phyloP scores from a whole-genome alignment of 768 basidiomycete genomes.

The Coprinopsis marcescibilis region DNA sequence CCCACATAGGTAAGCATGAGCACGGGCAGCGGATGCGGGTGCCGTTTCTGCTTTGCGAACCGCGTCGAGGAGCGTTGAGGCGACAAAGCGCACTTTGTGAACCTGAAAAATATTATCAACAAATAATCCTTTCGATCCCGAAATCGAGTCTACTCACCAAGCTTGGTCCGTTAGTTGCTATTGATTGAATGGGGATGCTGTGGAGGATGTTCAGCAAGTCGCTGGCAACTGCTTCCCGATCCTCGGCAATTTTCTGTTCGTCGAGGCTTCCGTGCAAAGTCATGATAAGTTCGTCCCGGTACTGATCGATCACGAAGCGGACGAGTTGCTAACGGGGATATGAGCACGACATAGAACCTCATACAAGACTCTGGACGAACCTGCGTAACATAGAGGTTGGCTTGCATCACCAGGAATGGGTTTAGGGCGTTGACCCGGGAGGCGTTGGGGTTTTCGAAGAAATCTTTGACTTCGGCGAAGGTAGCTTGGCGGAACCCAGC shows the following conservation, averaged over 20 bases:
- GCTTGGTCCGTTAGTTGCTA: constrained; percentile 83
- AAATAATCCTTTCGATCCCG: neutral
- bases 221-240: constrained; percentile 79
- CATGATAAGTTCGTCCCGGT: constrained; percentile 77
- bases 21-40: constrained; percentile 75
- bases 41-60: constrained; percentile 77
- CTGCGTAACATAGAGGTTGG: constrained; percentile 90
- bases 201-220: constrained; percentile 84
- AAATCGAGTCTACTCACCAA: constrained; percentile 33
- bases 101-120: constrained; percentile 40
- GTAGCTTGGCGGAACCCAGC: constrained; percentile 77
- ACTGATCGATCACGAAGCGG: constrained; percentile 89
- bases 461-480: constrained; percentile 83
- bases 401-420: constrained; percentile 88
- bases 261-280: constrained; percentile 61
- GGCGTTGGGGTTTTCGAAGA: constrained; percentile 88
- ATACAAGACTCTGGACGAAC: constrained; percentile 30
- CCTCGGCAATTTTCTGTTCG: constrained; percentile 61
- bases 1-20: constrained; percentile 83
- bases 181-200: constrained; percentile 90
- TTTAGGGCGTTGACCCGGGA: constrained; percentile 81
- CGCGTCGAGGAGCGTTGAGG: constrained; percentile 81
- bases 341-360: neutral
- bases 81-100: constrained; percentile 90
- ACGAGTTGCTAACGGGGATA: constrained; percentile 89